A percentile compares a stretch with the other conserved stretches of the same genome.
Conservation (phyloP, 495 filamentous ascomycete genomes). For the Viridothelium virens region DNA sequence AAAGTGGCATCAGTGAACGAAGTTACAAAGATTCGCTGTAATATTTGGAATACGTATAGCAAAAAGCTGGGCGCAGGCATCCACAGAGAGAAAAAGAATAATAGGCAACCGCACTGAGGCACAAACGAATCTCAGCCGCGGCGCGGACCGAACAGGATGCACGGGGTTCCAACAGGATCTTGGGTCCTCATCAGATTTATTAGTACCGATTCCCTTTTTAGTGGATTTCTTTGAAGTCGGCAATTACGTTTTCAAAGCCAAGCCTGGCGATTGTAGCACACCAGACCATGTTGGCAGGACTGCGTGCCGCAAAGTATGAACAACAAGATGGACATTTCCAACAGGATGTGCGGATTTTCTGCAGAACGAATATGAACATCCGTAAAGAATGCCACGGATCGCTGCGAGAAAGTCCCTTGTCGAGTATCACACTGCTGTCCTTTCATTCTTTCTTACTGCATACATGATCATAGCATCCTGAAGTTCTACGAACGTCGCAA, state of each 20-base stretch:
- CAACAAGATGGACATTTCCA: too few relatives aligned
- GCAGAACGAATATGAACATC: too few relatives aligned
- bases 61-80: too few relatives aligned
- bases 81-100: too few relatives aligned
- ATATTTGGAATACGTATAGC: neutral
- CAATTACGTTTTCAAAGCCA: neutral
- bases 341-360: too few relatives aligned
- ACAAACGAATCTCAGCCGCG: neutral
- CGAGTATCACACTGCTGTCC: neutral
- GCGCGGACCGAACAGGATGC: neutral
- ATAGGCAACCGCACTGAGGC: neutral
- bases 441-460: constrained; percentile 1
- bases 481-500: neutral
- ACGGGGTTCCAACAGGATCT: neutral
- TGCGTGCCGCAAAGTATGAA: too few relatives aligned
- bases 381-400: too few relatives aligned
- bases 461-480: neutral
- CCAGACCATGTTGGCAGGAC: too few relatives aligned
- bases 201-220: neutral
- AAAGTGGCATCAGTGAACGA: neutral
- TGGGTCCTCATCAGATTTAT: neutral
- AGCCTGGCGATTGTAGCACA: too few relatives aligned
- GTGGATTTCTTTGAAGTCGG: neutral
- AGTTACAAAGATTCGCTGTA: constrained; percentile 1
- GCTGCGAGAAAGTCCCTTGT: neutral